A percentile compares a stretch with the other conserved stretches of the same genome.
These are phyloP conservation scores for Chlamydomonas schloesseri DNA, from an alignment of 139 green algal genomes.

Conservation along the genomic window DNA sequence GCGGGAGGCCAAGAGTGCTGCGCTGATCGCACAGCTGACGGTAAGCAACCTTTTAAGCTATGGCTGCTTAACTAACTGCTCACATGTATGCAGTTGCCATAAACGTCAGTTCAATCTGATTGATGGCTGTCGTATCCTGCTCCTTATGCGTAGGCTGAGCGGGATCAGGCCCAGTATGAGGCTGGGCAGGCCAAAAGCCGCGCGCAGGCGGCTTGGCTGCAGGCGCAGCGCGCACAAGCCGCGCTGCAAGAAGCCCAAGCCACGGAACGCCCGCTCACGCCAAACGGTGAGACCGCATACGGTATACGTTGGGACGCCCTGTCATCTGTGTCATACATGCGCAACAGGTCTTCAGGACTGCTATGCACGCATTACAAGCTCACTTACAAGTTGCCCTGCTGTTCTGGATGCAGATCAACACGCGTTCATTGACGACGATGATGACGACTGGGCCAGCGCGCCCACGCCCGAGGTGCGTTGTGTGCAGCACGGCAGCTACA, in stretches of 20 bases:
- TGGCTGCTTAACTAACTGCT: too few species aligned
- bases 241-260: not conserved
- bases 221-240: not conserved
- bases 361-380: too few species aligned
- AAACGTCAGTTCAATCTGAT: too few species aligned
- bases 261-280: too few species aligned
- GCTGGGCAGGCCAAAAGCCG: not conserved
- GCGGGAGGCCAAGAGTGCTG: not conserved
- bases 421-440: not conserved
- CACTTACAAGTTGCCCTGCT: too few species aligned
- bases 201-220: not conserved
- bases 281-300: not conserved
- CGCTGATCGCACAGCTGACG: not conserved
- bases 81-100: too few species aligned
- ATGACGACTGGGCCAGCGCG: not conserved
- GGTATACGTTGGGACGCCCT: too few species aligned
- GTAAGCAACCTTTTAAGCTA: too few species aligned
- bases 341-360: too few species aligned
- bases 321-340: too few species aligned
- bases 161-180: constrained; percentile 1
- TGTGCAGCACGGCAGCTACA: too few species aligned
- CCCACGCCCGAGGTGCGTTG: not conserved
- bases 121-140: too few species aligned
- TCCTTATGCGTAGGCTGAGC: not conserved
- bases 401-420: not conserved